Percentiles rank a stretch among this genome's conserved stretches.
Conservation (phyloP, 2,329 filamentous ascomycete species). For the Emergomyces africanus region DNA sequence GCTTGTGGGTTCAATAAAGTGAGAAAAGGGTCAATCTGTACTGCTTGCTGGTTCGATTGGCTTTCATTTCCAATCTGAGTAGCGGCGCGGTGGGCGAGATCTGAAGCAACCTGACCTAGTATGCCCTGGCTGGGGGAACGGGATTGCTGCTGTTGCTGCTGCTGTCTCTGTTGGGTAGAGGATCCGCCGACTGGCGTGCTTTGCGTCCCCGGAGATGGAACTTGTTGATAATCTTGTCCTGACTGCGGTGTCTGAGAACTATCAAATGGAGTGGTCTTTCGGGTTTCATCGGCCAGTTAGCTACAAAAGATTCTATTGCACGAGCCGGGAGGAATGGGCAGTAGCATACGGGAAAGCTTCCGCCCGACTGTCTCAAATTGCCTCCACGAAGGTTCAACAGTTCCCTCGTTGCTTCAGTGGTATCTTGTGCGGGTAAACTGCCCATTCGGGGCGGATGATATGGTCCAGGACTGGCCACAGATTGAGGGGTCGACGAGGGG, state of each 20-base stretch:
- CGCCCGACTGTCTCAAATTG: conserved; percentile 4
- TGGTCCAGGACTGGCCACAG: conserved; percentile 12
- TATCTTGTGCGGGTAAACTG: conserved; percentile 7
- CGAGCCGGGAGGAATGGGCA: background rate
- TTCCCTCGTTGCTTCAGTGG: conserved; percentile 10
- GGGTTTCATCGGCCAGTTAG: background rate
- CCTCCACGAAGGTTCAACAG: conserved; percentile 9
- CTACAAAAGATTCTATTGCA: background rate
- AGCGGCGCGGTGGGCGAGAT: conserved; percentile 6
- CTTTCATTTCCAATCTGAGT: conserved; percentile 1
- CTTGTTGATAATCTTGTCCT: background rate
- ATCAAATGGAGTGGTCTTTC: conserved; percentile 5
- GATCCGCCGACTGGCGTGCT: conserved; percentile 1
- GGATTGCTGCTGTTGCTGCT: conserved; percentile 1
- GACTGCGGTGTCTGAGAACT: conserved; percentile 2
- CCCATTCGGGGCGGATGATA: conserved; percentile 7
- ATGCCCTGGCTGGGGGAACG: conserved; percentile 9
- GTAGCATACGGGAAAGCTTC: conserved; percentile 9
- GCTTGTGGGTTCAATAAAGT: background rate
- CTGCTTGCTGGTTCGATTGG: conserved; percentile 1
- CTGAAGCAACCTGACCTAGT: conserved; percentile 8
- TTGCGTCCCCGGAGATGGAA: background rate
- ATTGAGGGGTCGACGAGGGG: conserved; percentile 17
- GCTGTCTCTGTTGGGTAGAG: background rate
- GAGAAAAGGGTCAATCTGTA: background rate